Evolutionary conservation across 805 yeast species (phyloP).

Genomic region (Priceomyces carsonii): DNA sequence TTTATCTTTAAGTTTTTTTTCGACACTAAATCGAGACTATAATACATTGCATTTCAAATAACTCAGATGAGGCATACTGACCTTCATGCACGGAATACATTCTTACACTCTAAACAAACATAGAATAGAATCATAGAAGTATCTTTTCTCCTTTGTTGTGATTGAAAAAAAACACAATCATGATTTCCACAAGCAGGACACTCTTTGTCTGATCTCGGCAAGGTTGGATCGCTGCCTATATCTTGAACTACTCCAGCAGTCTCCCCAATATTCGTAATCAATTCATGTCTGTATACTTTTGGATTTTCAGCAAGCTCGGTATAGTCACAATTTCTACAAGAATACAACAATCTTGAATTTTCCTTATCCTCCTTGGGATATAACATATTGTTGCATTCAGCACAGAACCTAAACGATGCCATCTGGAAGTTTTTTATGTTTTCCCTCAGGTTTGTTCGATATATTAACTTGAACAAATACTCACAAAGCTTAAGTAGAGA

Average conservation of each 20-base stretch:
- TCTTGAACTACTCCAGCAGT: conserved; percentile 97
- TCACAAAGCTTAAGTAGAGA: conserved; percentile 9
- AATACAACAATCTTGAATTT: conserved; percentile 71
- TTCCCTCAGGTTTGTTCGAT: not conserved
- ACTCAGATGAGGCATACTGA: not conserved
- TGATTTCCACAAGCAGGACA: conserved; percentile 87
- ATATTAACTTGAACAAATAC: not conserved
- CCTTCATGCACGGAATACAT: conserved; percentile 65
- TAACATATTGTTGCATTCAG: conserved; percentile 97
- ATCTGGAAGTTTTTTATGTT: too few relatives aligned
- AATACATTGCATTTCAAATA: conserved; percentile 2
- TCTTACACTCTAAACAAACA: conserved; percentile 86
- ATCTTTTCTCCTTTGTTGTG: conserved; percentile 92
- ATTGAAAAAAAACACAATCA: conserved; percentile 95
- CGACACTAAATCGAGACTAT: conserved; percentile 8
- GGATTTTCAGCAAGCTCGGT: conserved; percentile 89
- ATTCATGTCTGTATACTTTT: conserved; percentile 87
- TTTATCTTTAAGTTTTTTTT: too few relatives aligned
- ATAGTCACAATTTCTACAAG: conserved; percentile 93
- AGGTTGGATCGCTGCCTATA: conserved; percentile 95
- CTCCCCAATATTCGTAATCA: conserved; percentile 87
- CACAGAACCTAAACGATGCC: conserved; percentile 95
- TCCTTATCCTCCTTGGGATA: conserved; percentile 95
- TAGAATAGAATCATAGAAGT: conserved; percentile 94
- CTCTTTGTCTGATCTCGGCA: conserved; percentile 91